A percentile compares a stretch with the other conserved stretches of the same genome.
Evolutionary conservation across 2,329 filamentous ascomycete species (phyloP).

Genomic region (Periconia macrospinosa): DNA sequence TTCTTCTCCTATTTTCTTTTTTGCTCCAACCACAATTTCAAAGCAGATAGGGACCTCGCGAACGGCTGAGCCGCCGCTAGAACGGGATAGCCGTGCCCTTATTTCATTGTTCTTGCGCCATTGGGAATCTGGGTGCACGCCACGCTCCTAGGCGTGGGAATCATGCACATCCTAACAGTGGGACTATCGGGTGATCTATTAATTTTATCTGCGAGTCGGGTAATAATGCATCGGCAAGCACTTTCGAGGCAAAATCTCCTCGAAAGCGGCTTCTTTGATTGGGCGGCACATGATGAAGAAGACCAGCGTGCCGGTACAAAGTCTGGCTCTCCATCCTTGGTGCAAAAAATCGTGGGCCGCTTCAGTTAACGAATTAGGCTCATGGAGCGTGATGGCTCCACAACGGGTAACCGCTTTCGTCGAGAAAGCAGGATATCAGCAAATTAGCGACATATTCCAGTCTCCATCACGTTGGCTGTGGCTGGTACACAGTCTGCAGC

Average conservation of each 20-base stretch:
- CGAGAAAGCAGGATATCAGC: not conserved
- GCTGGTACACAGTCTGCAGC: too few species aligned
- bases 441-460: not conserved
- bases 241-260: not conserved
- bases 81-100: constrained; percentile 27
- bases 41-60: constrained; percentile 1
- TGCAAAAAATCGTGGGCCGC: not conserved
- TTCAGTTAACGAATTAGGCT: not conserved
- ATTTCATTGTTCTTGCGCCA: constrained; percentile 26
- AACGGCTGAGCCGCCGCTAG: constrained; percentile 13
- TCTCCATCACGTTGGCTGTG: not conserved
- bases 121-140: constrained; percentile 12
- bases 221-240: constrained; percentile 20
- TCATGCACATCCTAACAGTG: constrained; percentile 27
- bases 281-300: not conserved
- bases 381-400: not conserved
- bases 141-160: constrained; percentile 24
- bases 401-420: not conserved
- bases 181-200: constrained; percentile 13
- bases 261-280: not conserved
- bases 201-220: constrained; percentile 24
- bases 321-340: not conserved
- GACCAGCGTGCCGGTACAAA: not conserved
- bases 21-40: constrained; percentile 12
- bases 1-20: constrained; percentile 11